phyloP scores from a whole-genome alignment of 257 asterid species.

The Thymus quinquecostatus region DNA sequence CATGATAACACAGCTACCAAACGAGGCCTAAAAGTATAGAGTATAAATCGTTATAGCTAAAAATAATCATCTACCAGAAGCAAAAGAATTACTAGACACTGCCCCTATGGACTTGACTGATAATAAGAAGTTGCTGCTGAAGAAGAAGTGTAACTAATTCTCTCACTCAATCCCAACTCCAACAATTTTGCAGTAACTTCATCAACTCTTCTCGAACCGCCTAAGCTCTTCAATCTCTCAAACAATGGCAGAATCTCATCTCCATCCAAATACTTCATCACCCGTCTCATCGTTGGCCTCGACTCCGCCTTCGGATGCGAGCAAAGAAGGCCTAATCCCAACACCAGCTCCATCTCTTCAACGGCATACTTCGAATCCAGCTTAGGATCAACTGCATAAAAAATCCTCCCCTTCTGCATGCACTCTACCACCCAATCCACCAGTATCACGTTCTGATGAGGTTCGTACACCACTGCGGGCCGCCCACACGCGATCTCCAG shows the following conservation, averaged over 20 bases:
- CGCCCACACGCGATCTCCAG: constrained; percentile 77
- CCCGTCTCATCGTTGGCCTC: constrained; percentile 59
- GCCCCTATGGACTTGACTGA: constrained; percentile 34
- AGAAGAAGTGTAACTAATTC: constrained; percentile 19
- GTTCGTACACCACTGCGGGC: constrained; percentile 48
- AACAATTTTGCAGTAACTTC: constrained; percentile 43
- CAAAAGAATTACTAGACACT: constrained; percentile 43
- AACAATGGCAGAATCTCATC: constrained; percentile 51
- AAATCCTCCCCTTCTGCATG: constrained; percentile 42
- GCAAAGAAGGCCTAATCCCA: constrained; percentile 73
- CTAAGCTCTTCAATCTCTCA: constrained; percentile 34
- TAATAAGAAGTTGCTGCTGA: constrained; percentile 23
- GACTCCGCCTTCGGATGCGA: constrained; percentile 59
- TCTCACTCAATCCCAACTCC: constrained; percentile 37
- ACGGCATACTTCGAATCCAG: constrained; percentile 34
- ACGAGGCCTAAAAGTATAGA: too few relatives aligned
- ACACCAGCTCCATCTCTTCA: constrained; percentile 60
- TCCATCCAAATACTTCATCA: constrained; percentile 49
- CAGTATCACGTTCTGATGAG: constrained; percentile 44
- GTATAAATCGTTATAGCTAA: too few relatives aligned
- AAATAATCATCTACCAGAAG: constrained; percentile 41
- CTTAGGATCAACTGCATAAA: constrained; percentile 55
- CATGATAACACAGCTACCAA: too few relatives aligned
- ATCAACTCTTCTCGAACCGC: constrained; percentile 45
- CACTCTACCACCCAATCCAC: constrained; percentile 73